phyloP scores from a whole-genome alignment of 768 basidiomycete species.

The Hygrophorus russula region DNA sequence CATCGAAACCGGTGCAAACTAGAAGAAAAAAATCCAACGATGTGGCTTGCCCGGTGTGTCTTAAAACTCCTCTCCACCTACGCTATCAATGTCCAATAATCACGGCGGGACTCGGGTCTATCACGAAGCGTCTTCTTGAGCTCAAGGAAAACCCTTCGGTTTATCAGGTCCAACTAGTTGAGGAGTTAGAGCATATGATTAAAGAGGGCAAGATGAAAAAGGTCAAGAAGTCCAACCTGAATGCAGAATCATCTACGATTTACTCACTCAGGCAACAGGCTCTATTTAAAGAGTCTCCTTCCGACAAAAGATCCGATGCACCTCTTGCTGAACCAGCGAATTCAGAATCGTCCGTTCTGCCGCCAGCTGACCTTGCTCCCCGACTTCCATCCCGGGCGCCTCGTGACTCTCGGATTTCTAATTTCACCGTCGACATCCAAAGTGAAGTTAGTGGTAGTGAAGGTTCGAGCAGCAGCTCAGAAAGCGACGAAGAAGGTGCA shows the following conservation, averaged over 20 bases:
- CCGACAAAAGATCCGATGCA: constrained; percentile 1
- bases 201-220: constrained; percentile 9
- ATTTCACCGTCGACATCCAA: neutral
- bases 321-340: neutral
- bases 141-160: constrained; percentile 21
- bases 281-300: constrained; percentile 4
- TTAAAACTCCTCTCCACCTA: constrained; percentile 30
- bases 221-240: constrained; percentile 9
- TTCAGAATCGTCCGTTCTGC: neutral
- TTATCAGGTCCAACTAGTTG: constrained; percentile 21
- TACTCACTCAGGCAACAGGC: constrained; percentile 4
- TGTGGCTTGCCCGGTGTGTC: constrained; percentile 34
- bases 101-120: constrained; percentile 26
- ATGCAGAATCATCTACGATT: constrained; percentile 5
- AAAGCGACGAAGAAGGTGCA: constrained; percentile 2
- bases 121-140: constrained; percentile 35
- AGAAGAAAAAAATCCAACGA: constrained; percentile 1
- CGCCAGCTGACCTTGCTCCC: neutral
- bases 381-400: neutral
- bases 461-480: neutral
- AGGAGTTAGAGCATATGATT: constrained; percentile 27
- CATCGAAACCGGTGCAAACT: neutral
- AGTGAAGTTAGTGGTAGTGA: neutral
- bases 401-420: neutral
- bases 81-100: constrained; percentile 41